Conservation (phyloP, 257 asterid genomes). For the Avicennia marina region DNA sequence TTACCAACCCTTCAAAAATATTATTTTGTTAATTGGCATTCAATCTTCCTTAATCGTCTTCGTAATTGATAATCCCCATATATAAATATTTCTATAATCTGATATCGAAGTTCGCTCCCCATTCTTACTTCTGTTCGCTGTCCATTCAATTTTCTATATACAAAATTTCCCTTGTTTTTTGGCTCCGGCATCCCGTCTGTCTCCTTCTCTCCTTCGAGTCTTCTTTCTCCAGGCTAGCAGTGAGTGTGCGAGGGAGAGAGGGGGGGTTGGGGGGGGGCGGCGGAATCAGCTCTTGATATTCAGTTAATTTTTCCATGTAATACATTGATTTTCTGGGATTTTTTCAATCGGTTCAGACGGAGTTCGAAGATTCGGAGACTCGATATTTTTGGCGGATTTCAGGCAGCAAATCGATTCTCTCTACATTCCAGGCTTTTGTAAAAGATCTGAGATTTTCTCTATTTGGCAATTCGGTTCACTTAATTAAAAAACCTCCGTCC, state of each 20-base stretch:
- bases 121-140: conserved; percentile 32
- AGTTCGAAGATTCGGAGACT: conserved; percentile 15
- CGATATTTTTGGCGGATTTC: conserved; percentile 22
- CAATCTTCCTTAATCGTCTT: too few relatives aligned
- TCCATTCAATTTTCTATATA: conserved; percentile 36
- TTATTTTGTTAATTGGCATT: too few relatives aligned
- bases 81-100: conserved; percentile 18
- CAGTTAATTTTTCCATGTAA: not conserved
- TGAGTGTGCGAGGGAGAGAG: not conserved
- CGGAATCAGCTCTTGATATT: conserved; percentile 6
- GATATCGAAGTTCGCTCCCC: too few relatives aligned
- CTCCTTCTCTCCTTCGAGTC: conserved; percentile 22
- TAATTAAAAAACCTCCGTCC: conserved; percentile 7
- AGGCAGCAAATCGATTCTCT: conserved; percentile 20
- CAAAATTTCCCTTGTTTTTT: not conserved
- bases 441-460: conserved; percentile 23
- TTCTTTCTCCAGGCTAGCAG: conserved; percentile 30
- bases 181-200: conserved; percentile 6
- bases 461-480: conserved; percentile 11
- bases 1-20: conserved; percentile 6
- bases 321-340: conserved; percentile 13
- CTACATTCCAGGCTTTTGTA: conserved; percentile 7
- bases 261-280: conserved; percentile 10
- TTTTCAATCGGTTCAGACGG: conserved; percentile 1
- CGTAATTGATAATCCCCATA: not conserved